Base-by-base conservation (phyloP, 2,329 filamentous ascomycete genomes). In the Aspergillus terreus region DNA sequence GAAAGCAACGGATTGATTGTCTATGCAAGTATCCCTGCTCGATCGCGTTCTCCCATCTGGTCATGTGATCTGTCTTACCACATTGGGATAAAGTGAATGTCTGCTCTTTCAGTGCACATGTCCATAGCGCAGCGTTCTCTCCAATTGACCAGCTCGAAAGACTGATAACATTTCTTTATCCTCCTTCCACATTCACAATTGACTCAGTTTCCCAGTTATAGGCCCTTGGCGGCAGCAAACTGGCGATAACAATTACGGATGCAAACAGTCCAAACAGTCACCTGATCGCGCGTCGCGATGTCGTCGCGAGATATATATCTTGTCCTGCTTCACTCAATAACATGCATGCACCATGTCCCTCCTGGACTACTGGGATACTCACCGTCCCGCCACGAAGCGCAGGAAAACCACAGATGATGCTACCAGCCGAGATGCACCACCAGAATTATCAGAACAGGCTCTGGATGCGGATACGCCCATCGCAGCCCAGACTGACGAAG, bases 351-450 rank as follows among this genome's bases (percentile, higher is more conserved):
- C 53, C 7, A 70, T 71, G 68, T 70, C 68, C 46, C 54, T 71
- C 23, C 38, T 71, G 58, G 61, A 71, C 49, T 72, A 63, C 46
- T 71, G 68, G 63, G 67, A 70, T 33, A 71, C 63, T 3, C 55
- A 62, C 49, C 64, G 63, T 41, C 56, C 58, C 17, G 56, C 62
- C 3, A 47, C 55, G 33, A 73, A 73, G 56, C 66, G 69, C 30
- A 65, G 63, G 40, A 66, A 64, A 50, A 56, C 55, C 7, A 59
- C 56, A n/a, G 50, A 57, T 10, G 56, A 58, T 6, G 55, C 54
- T 7, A 58, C 56, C 17, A 48, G 57, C 11, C 54, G 57, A 6
- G 46, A 46, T 44, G 49, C 40, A 5, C 19, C 50, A 21, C 38
- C 53, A 7, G 46, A 57, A 17, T 21, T 27, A 48, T 40, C 17